Percentiles rank a stretch among this genome's conserved stretches.
These are phyloP conservation scores for Polyporus arcularius DNA, from an alignment of 768 basidiomycete genomes.

Conservation along the genomic window DNA sequence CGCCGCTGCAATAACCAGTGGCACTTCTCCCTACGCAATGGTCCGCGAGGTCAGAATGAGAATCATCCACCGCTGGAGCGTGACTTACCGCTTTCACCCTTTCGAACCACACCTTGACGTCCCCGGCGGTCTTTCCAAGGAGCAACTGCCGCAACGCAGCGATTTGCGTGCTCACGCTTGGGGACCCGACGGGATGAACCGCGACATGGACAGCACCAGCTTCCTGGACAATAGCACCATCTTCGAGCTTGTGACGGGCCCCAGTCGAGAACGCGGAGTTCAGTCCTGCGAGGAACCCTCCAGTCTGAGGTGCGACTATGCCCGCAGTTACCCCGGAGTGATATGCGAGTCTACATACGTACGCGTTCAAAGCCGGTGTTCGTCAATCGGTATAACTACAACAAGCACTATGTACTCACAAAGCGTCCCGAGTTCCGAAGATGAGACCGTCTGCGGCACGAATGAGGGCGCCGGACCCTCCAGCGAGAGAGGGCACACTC, in stretches of 20 bases:
- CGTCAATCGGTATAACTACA: no score
- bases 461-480: conserved; percentile 41
- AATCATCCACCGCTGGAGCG: not conserved
- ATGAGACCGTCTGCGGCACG: conserved; percentile 74
- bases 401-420: conserved; percentile 37
- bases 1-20: conserved; percentile 61
- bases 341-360: conserved; percentile 62
- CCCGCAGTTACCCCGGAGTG: conserved; percentile 72
- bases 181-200: conserved; percentile 44
- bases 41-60: not conserved
- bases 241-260: conserved; percentile 56
- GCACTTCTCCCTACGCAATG: conserved; percentile 47
- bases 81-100: conserved; percentile 46
- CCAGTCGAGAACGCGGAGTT: conserved; percentile 62
- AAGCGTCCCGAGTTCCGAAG: conserved; percentile 59
- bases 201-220: conserved; percentile 68
- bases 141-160: conserved; percentile 58
- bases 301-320: conserved; percentile 57
- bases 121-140: conserved; percentile 38
- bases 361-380: not conserved
- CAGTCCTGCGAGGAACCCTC: conserved; percentile 62
- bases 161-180: conserved; percentile 70
- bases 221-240: conserved; percentile 65
- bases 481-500: conserved; percentile 37
- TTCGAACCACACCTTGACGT: conserved; percentile 43